These are phyloP conservation scores for Citrus mangshanensis DNA, from an alignment of 345 rosid species.

Conservation along the genomic window DNA sequence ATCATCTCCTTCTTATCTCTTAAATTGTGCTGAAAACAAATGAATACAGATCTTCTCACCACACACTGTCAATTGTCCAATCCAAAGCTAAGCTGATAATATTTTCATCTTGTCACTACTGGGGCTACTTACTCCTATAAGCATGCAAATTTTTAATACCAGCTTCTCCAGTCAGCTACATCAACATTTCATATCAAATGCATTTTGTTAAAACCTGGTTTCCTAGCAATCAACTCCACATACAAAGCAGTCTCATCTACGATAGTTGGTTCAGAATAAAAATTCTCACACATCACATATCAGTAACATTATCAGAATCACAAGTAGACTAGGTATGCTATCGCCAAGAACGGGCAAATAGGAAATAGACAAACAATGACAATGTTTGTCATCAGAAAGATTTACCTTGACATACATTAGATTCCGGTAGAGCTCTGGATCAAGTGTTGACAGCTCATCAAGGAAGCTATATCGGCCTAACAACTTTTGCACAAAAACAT, in stretches of 20 bases:
- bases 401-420: slow-evolving; percentile 97
- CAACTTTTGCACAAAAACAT: slow-evolving; percentile 87
- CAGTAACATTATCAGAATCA: neutral
- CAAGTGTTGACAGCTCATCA: slow-evolving; percentile 93
- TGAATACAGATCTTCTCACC: neutral
- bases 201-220: neutral
- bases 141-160: neutral
- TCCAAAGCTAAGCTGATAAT: neutral
- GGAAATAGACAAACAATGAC: slow-evolving; percentile 13
- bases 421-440: slow-evolving; percentile 88
- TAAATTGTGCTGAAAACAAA: neutral
- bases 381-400: slow-evolving; percentile 1
- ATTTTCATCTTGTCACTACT: neutral
- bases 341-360: neutral
- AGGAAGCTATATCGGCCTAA: slow-evolving; percentile 96
- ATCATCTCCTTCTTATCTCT: slow-evolving; percentile 1
- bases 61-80: neutral
- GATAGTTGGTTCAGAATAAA: neutral
- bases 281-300: neutral
- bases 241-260: neutral
- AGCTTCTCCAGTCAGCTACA: neutral
- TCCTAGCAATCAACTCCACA: neutral
- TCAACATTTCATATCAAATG: neutral
- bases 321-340: neutral
- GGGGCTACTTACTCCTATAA: neutral